phyloP scores from a whole-genome alignment of 2,329 filamentous ascomycete species.

The Albophoma yamanashiensis region DNA sequence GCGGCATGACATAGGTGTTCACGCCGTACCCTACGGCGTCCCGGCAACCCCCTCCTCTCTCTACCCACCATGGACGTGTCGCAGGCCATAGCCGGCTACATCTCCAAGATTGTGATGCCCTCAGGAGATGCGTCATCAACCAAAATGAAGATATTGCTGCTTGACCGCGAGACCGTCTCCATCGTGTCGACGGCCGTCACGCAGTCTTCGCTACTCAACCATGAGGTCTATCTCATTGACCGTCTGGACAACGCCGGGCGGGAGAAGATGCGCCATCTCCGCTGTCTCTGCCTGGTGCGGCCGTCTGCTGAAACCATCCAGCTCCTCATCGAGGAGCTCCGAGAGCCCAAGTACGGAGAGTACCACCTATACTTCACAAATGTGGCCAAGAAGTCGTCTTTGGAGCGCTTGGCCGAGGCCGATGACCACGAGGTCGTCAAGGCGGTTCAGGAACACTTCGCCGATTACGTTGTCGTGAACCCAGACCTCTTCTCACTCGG shows the following conservation, averaged over 20 bases:
- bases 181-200: constrained; percentile 94
- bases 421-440: constrained; percentile 97
- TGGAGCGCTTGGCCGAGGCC: constrained; percentile 89
- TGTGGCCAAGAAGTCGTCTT: constrained; percentile 88
- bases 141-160: constrained; percentile 96
- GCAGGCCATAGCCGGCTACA: constrained; percentile 85
- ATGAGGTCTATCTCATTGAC: constrained; percentile 97
- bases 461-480: constrained; percentile 91
- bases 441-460: constrained; percentile 88
- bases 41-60: neutral
- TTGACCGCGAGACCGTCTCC: constrained; percentile 87
- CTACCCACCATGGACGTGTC: constrained; percentile 76
- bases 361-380: constrained; percentile 98
- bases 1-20: constrained; percentile 3
- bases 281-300: constrained; percentile 85
- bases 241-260: constrained; percentile 80
- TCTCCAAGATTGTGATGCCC: constrained; percentile 83
- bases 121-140: constrained; percentile 62
- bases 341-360: constrained; percentile 94
- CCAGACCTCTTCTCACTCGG: constrained; percentile 82
- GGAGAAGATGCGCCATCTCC: constrained; percentile 96
- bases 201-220: constrained; percentile 85
- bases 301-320: constrained; percentile 91
- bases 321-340: constrained; percentile 84
- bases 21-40: neutral